These are phyloP conservation scores for Globisporangium iwayamae DNA, from an alignment of 352 stramenopile species.

Conservation along the genomic window DNA sequence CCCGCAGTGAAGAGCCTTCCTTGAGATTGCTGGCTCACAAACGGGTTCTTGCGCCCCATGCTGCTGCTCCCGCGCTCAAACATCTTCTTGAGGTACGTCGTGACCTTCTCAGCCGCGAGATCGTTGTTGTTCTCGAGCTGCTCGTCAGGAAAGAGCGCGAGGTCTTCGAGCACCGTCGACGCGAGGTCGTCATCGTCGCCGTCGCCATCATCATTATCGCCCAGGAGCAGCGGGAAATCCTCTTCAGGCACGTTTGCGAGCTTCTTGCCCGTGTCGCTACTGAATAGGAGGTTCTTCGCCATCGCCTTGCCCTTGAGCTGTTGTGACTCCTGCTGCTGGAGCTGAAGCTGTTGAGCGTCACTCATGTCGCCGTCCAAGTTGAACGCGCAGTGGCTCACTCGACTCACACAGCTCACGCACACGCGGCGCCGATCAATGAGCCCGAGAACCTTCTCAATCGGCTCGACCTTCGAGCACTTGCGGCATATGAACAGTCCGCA, in stretches of 20 bases:
- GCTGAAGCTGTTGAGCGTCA: constrained; percentile 12
- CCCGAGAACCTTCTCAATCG: constrained; percentile 42
- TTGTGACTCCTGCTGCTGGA: constrained; percentile 14
- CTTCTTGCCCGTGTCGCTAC: constrained; percentile 17
- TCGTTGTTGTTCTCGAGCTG: not conserved
- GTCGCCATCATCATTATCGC: constrained; percentile 14
- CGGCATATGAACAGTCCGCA: constrained; percentile 52
- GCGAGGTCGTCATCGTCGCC: constrained; percentile 28
- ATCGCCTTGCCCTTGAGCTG: not conserved
- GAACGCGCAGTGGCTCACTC: constrained; percentile 54
- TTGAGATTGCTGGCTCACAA: not conserved
- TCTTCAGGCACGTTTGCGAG: constrained; percentile 10
- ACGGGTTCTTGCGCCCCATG: not conserved
- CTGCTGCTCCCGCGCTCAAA: constrained; percentile 1
- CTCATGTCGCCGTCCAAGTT: constrained; percentile 14
- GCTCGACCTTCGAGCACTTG: constrained; percentile 45
- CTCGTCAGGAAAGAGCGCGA: constrained; percentile 18
- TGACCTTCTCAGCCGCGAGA: not conserved
- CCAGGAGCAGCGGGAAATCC: constrained; percentile 17
- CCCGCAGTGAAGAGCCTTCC: too few relatives aligned
- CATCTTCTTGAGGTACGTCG: constrained; percentile 10
- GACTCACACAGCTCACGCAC: constrained; percentile 41
- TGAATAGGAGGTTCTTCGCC: constrained; percentile 2
- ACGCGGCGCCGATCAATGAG: constrained; percentile 41
- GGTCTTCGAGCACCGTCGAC: constrained; percentile 33